Base-by-base conservation (phyloP, 2,329 filamentous ascomycete genomes). In the Orbilia javanica region DNA sequence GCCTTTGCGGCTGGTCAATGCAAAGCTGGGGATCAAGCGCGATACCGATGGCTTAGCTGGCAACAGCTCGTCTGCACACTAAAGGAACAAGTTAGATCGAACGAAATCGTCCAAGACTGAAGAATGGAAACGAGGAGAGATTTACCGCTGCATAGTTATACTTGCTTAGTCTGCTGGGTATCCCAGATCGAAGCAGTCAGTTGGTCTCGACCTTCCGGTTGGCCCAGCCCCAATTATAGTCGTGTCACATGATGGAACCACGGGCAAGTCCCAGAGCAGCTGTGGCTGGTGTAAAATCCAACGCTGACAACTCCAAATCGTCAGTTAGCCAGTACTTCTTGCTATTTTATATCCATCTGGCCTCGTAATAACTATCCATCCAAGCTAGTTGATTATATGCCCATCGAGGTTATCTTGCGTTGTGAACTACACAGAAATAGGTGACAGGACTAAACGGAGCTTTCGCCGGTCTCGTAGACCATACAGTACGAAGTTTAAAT, bases 31-130 rank as follows among this genome's bases (percentile, higher is more conserved):
- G 50, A 29, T 60, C 20, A 34, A 34, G 53, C 57, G 68, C 57
- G 48, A 44, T 44, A 18, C 3, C 42, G n/a, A 44, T 72, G 52
- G 68, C 57, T 72, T 72, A 64, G 57, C 46, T 72, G 68, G 68
- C 68, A 50, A 25, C 34, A 60, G 39, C 52, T 34, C 52, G 44
- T 36, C 15, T 62, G 18, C 34, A 44, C 13, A 34, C 66, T 15
- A 13, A 62, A 29, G 27, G 27, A 53, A 8, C 10, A 11, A 34
- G 52, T 34, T 70, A 63, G 60, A 44, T 50, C 22, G 4, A 18
- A 8, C 20, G 25, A 57, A 63, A 44, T 55, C 65, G 7, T 60
- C 55, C 42, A 46, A 29, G 52, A 60, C 39, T 34, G 39, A 69
- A 60, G 39, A 69, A 22, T 42, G 29, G 67, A 63, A 71, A 63